phyloP scores from a whole-genome alignment of 164 flowering plant species.

The Pachysandra terminalis region DNA sequence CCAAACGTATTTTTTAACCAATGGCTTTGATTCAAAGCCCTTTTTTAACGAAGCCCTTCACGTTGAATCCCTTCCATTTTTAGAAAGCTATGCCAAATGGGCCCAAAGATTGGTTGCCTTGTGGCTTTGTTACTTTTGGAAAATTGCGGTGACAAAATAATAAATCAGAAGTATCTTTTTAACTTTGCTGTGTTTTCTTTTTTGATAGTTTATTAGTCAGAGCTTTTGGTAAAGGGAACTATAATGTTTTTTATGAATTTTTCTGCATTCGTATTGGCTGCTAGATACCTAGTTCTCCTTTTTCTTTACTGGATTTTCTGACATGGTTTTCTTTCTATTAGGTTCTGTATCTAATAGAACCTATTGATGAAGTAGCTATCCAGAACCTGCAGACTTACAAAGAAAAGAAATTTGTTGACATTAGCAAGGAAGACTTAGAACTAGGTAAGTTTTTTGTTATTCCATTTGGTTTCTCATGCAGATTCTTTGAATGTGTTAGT shows the following conservation, averaged over 20 bases:
- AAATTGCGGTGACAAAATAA: no score
- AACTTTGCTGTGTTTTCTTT: no score
- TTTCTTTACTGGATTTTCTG: background rate
- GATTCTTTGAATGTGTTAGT: background rate
- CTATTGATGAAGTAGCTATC: slow-evolving; percentile 96
- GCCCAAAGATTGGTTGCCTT: no score
- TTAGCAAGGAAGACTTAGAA: slow-evolving; percentile 97
- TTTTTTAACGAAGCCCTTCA: no score
- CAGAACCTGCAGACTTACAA: slow-evolving; percentile 94
- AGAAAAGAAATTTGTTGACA: slow-evolving; percentile 96
- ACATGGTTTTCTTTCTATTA: slow-evolving; percentile 18
- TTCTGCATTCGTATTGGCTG: background rate
- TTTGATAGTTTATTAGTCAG: no score
- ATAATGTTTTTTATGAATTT: background rate
- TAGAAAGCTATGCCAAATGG: no score
- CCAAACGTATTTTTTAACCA: no score
- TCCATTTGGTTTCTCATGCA: background rate
- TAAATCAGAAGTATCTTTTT: no score
- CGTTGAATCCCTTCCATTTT: no score
- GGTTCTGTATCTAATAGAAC: slow-evolving; percentile 91
- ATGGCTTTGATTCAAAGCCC: no score
- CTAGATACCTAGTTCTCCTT: background rate
- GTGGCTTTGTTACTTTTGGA: no score
- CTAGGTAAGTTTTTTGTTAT: slow-evolving; percentile 54
- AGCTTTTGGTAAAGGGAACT: background rate